phyloP scores from a whole-genome alignment of 1,139 yeast species.

The Pichia sorboxylosa region DNA sequence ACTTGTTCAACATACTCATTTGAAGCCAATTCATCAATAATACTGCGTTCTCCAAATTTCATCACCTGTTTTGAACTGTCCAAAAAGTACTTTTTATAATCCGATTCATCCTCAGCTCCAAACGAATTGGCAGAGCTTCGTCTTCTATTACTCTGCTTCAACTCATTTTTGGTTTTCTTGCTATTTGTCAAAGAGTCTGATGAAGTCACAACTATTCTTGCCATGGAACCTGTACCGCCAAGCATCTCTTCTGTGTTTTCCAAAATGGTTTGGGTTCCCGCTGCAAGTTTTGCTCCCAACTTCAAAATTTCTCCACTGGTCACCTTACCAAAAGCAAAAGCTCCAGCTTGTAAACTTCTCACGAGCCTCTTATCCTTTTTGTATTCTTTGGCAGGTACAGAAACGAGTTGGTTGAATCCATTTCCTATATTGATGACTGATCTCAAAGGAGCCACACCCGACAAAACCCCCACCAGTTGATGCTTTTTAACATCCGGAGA shows the following conservation, averaged over 20 bases:
- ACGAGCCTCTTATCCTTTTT: constrained; percentile 59
- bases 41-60: not conserved
- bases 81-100: constrained; percentile 8
- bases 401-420: constrained; percentile 63
- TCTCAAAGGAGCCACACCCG: constrained; percentile 76
- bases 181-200: not conserved
- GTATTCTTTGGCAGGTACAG: constrained; percentile 66
- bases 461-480: constrained; percentile 67
- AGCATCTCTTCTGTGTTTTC: constrained; percentile 71
- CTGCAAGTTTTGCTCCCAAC: constrained; percentile 75
- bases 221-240: constrained; percentile 54
- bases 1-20: constrained; percentile 1
- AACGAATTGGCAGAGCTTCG: constrained; percentile 15
- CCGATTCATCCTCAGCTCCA: constrained; percentile 20
- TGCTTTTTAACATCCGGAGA: constrained; percentile 72
- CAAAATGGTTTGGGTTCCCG: constrained; percentile 75
- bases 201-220: constrained; percentile 21
- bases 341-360: constrained; percentile 67
- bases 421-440: constrained; percentile 69
- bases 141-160: constrained; percentile 1
- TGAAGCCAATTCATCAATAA: constrained; percentile 12
- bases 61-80: not conserved
- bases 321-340: constrained; percentile 62
- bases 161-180: not conserved
- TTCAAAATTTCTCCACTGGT: constrained; percentile 74